Evolutionary conservation across 768 basidiomycete genomes (phyloP), one percentile per base, ranked within the genome.

Genomic region (Leccinum pellstonianum): DNA sequence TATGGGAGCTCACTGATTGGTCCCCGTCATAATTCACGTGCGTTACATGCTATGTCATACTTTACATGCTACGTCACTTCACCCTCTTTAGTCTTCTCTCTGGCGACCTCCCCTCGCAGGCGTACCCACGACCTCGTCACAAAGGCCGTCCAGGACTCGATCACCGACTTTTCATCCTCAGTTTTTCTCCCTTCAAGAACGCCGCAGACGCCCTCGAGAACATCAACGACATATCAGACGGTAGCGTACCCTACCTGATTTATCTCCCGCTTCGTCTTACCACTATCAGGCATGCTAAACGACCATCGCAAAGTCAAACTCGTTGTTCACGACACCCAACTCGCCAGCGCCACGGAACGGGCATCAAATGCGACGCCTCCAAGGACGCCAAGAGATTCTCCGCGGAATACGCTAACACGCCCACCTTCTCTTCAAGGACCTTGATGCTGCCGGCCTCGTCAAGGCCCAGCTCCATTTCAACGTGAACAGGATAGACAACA

Each of bases 391-490:
- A 60, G 94, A 95, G 72, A 78, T 98, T 68, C 86, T 98, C 68
- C 92, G 96, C 60, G 95, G 95, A 23, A 86, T 98, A 64, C 92
- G 96, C 64, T 80, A 91, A 58, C 95, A 98, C 74, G 95, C 94
- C 29, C 78, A 88, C 65, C 94, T 92, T 70, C 82, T 98, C 52
- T 83, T 98, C 68, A 93, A 87, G 63, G 94, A 91, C 21, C 87
- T 98, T 65, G 87, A 94, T 68, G 80, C 84, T 43, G 90, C 87
- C 66, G 96, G 98, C 81, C 82, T 97, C 65, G 84, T 81, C 60
- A 92, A 95, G 69, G 93, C 96, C 17, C 96, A 98, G 70, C 90
- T 98, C 65, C 98, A 98, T 78, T 98, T 94, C 84, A 95, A 95
- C 76, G 93, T 95, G 57, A 95, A 95, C 80, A 83, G 93, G 55